Percentiles rank a stretch among this genome's conserved stretches.
Conservation (phyloP, 2,329 filamentous ascomycete genomes). For the Cryphonectria carpinicola region DNA sequence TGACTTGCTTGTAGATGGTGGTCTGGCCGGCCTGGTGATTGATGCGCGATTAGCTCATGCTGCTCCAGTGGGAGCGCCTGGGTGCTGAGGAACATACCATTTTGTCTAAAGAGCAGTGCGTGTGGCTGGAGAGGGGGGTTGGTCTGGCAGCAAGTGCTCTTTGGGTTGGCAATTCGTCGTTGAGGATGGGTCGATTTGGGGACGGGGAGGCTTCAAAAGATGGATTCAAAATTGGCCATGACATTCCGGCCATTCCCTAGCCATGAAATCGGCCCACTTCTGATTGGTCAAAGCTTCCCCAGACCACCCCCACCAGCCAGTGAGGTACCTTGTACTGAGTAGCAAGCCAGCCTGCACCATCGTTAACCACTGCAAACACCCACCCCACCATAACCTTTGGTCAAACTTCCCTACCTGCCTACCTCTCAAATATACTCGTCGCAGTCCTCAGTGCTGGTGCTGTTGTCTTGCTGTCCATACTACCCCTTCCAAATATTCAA, state of each 20-base stretch:
- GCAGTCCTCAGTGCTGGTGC: no score
- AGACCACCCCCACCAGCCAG: conserved; percentile 18
- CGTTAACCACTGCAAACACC: neutral
- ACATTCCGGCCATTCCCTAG: conserved; percentile 26
- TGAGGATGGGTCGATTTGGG: conserved; percentile 14
- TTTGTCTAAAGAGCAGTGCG: conserved; percentile 39
- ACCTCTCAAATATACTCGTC: neutral
- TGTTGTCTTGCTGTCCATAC: neutral
- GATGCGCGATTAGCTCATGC: conserved; percentile 40
- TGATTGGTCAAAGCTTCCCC: conserved; percentile 29
- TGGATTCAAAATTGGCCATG: conserved; percentile 29
- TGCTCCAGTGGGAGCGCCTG: conserved; percentile 19
- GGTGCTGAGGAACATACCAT: conserved; percentile 57
- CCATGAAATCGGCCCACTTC: conserved; percentile 22
- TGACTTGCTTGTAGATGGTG: conserved; percentile 33
- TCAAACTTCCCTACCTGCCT: neutral
- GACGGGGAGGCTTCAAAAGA: conserved; percentile 19
- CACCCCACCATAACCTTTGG: conserved; percentile 19
- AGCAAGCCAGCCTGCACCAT: neutral
- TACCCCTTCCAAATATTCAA: neutral
- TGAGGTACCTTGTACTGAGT: conserved; percentile 2
- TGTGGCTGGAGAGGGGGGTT: conserved; percentile 19
- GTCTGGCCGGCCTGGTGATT: conserved; percentile 40
- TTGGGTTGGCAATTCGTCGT: conserved; percentile 26
- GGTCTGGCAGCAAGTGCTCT: conserved; percentile 16